Evolutionary conservation across 2,329 filamentous ascomycete species (phyloP).

Genomic region (Ceratocystis lukuohia): DNA sequence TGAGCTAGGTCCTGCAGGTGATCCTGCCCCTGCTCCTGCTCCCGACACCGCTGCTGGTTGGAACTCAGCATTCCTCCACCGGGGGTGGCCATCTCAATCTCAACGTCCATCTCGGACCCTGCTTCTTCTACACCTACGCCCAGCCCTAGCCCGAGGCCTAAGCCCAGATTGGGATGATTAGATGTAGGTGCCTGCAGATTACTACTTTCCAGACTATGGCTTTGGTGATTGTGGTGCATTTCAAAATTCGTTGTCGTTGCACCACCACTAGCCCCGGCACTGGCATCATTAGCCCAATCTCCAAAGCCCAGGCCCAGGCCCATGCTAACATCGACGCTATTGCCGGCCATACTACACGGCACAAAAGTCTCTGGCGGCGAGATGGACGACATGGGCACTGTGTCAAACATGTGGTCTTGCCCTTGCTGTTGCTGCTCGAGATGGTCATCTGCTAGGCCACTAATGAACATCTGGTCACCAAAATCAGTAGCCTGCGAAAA

Average conservation of each 20-base stretch:
- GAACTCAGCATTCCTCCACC: not conserved
- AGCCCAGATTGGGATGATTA: not conserved
- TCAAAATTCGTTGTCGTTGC: not conserved
- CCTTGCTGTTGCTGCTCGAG: not conserved
- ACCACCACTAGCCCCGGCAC: not conserved
- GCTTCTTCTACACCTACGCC: not conserved
- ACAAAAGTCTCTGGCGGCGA: constrained; percentile 2
- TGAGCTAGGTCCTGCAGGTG: no score
- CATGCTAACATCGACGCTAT: not conserved
- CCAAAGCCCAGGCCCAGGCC: not conserved
- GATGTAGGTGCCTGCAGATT: not conserved
- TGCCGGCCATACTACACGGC: not conserved
- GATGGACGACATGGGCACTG: not conserved
- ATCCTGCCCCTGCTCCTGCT: not conserved
- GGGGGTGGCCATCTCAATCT: not conserved
- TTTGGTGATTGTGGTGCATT: not conserved
- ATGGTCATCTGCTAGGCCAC: not conserved
- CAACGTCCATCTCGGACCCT: not conserved
- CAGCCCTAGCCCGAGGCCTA: not conserved
- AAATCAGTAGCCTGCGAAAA: constrained; percentile 7
- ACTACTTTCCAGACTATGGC: not conserved
- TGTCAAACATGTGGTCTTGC: not conserved
- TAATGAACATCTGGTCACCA: constrained; percentile 11
- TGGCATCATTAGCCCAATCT: not conserved
- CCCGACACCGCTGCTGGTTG: not conserved